Evolutionary conservation across 2,329 filamentous ascomycete species (phyloP), one percentile per base, ranked within the genome.

Genomic region (Xylaria sp.): DNA sequence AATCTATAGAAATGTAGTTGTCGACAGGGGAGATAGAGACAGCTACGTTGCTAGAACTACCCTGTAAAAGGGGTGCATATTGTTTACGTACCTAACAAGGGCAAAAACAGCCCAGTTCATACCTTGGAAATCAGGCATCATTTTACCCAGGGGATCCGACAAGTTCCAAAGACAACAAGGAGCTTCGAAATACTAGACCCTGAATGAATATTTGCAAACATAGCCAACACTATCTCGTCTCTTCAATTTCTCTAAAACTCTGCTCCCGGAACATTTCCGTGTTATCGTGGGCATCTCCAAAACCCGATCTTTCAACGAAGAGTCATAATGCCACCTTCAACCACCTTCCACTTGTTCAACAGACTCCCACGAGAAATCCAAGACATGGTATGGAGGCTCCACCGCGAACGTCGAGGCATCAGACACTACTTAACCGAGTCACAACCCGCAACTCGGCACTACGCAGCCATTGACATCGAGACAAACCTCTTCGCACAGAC

Each of bases 401-500:
- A 39, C 11, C 51, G 51, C 20, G 11, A 55, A 17, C 31, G n/a
- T 27, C 20, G 20, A 39, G 51, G 51, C 3, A 27, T 55, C 33
- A 36, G 51, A 27, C 51, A 55, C 20, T 55, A 39, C 33, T 17
- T 55, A 11, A 39, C 20, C 6, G n/a, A 54, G n/a, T 27, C 33
- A 4, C 10, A 6, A 15, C 4, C 2, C n/a, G 13, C 10, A 27
- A 15, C 17, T 11, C 51, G 51, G 1, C 51, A 55, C 33, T 55
- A 55, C 13, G 33, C 33, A 17, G 51, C 51, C 20, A 39, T 55
- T 11, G 51, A 55, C 17, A 39, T 38, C 22, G 33, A 55, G 51
- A 55, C 51, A 2, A n/a, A 39, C 51, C 20, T 17, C 2, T 38
- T 39, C n/a, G 33, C 20, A 3, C 33, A 13, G 13, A 55, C 51